These are phyloP conservation scores for Apiotrichum sp. DNA, from an alignment of 1,284 basidiomycete genomes.

Conservation along the genomic window DNA sequence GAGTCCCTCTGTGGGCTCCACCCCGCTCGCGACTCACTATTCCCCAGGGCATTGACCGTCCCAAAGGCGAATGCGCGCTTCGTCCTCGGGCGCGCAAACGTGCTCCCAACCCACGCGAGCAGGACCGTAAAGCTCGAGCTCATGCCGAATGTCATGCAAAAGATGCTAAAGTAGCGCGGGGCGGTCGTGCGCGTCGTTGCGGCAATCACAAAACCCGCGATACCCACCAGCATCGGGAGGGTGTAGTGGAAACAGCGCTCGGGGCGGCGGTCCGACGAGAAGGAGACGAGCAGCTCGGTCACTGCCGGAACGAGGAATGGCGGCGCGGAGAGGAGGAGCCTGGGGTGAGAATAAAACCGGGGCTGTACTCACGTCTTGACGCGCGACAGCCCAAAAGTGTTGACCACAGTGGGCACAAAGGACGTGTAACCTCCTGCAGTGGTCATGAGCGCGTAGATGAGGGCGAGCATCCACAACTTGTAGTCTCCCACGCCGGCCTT, in stretches of 20 bases:
- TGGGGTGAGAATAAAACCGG: slow-evolving; percentile 1
- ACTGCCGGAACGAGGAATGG: slow-evolving; percentile 31
- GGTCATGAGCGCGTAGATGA: slow-evolving; percentile 18
- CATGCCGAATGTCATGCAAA: slow-evolving; percentile 30
- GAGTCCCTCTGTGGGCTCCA: too few relatives aligned
- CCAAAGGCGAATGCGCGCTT: slow-evolving; percentile 37
- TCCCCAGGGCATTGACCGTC: slow-evolving; percentile 33
- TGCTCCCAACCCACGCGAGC: slow-evolving; percentile 35
- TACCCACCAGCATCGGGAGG: slow-evolving; percentile 38
- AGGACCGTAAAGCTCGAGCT: slow-evolving; percentile 33
- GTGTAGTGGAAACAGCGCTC: slow-evolving; percentile 44
- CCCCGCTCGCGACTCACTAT: slow-evolving; percentile 8
- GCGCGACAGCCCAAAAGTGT: slow-evolving; percentile 29
- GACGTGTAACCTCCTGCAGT: slow-evolving; percentile 27
- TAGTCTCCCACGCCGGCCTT: slow-evolving; percentile 8
- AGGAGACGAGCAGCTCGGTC: slow-evolving; percentile 30
- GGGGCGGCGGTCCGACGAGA: slow-evolving; percentile 22
- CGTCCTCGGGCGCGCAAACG: slow-evolving; percentile 33
- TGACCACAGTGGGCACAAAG: slow-evolving; percentile 29
- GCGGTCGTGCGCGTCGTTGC: slow-evolving; percentile 24
- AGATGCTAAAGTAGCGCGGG: slow-evolving; percentile 30
- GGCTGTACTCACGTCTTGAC: slow-evolving; percentile 10
- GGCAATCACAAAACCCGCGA: slow-evolving; percentile 32
- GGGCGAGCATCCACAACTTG: slow-evolving; percentile 19
- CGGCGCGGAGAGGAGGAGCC: slow-evolving; percentile 35